Evolutionary conservation across 805 yeast genomes (phyloP).

Genomic region (Kazachstania taianensis): DNA sequence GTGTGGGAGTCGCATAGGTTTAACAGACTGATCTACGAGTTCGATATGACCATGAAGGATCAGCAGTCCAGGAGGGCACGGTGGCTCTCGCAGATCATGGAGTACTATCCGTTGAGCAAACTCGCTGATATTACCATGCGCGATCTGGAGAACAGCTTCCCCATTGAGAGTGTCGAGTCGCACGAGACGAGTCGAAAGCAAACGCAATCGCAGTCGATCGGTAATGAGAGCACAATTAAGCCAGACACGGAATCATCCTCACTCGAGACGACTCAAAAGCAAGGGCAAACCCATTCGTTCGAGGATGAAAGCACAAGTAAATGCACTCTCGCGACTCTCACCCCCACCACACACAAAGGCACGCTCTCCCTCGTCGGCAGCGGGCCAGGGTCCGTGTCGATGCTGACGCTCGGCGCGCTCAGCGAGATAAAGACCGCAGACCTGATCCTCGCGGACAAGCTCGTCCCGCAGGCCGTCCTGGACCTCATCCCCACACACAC

Average conservation of each 20-base stretch:
- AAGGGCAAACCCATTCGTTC: not conserved
- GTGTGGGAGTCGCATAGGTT: conserved; percentile 48
- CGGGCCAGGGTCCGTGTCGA: conserved; percentile 83
- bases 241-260: not conserved
- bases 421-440: conserved; percentile 76
- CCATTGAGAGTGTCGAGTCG: not conserved
- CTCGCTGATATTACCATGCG: conserved; percentile 51
- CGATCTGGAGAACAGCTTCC: conserved; percentile 11
- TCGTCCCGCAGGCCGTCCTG: conserved; percentile 82
- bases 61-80: conserved; percentile 53
- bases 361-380: conserved; percentile 78
- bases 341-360: conserved; percentile 30
- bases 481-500: conserved; percentile 72
- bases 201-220: not conserved
- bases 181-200: not conserved
- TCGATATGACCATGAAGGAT: conserved; percentile 42
- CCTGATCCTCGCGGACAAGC: conserved; percentile 75
- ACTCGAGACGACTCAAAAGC: not conserved
- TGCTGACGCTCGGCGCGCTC: conserved; percentile 77
- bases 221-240: not conserved
- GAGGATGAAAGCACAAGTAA: not conserved
- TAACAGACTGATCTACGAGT: conserved; percentile 54
- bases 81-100: conserved; percentile 85
- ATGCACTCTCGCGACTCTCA: too few relatives aligned
- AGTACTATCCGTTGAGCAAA: conserved; percentile 69